phyloP scores from a whole-genome alignment of 23 red algal genomes.

The Gracilaria vermiculophylla region DNA sequence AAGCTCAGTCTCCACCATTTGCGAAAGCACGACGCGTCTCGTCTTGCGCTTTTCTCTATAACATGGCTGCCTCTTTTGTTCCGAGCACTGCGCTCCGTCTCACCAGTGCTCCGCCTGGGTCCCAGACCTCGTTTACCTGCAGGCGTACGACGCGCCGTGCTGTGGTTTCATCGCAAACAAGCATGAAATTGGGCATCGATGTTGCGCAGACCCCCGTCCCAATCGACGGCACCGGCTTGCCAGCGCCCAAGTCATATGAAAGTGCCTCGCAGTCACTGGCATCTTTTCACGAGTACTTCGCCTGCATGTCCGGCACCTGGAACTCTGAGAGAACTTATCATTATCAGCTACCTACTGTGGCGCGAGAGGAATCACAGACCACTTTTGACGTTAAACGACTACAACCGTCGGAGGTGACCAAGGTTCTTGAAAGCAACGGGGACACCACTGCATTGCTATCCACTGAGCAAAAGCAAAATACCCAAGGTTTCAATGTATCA shows the following conservation, averaged over 20 bases:
- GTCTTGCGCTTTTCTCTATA: not conserved
- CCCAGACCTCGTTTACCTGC: not conserved
- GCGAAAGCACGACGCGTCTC: too few species aligned
- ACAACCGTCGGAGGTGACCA: not conserved
- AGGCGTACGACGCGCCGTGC: not conserved
- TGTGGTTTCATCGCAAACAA: not conserved
- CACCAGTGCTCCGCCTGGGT: not conserved
- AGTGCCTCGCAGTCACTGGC: not conserved
- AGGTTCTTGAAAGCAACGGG: conserved; percentile 32
- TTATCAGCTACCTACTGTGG: not conserved
- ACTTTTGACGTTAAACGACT: conserved; percentile 60
- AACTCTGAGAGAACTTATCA: conserved; percentile 73
- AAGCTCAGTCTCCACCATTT: too few species aligned
- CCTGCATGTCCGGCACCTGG: conserved; percentile 31
- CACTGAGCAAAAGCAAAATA: not conserved
- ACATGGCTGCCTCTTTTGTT: not conserved
- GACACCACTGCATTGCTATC: not conserved
- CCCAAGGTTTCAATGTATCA: conserved; percentile 59
- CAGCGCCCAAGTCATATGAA: not conserved
- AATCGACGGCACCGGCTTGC: not conserved
- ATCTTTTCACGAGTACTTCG: conserved; percentile 35
- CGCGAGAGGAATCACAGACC: conserved; percentile 46
- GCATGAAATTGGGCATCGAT: not conserved
- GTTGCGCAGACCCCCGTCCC: not conserved
- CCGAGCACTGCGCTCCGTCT: not conserved